Evolutionary conservation across 2,329 filamentous ascomycete genomes (phyloP).

Genomic region (Diplodia sapinea): DNA sequence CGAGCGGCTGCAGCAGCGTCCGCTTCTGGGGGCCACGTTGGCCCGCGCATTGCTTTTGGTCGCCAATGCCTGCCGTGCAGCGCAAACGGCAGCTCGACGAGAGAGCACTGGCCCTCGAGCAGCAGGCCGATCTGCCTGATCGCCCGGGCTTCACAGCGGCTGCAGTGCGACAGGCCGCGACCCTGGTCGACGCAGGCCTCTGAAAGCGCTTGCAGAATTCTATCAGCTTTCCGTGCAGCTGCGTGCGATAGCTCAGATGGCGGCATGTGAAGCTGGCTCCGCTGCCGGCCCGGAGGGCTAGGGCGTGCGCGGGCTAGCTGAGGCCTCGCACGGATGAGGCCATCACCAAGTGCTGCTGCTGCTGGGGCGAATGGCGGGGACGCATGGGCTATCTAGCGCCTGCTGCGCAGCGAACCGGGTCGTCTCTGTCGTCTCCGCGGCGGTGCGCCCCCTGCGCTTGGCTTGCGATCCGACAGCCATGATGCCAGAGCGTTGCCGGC

Average conservation of each 20-base stretch:
- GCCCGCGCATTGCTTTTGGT: slow-evolving; percentile 18
- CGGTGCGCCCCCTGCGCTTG: slow-evolving; percentile 9
- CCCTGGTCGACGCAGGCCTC: slow-evolving; percentile 22
- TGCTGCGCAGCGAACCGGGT: slow-evolving; percentile 15
- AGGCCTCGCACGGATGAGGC: not conserved
- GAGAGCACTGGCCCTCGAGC: slow-evolving; percentile 14
- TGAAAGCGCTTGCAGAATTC: slow-evolving; percentile 29
- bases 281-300: not conserved
- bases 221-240: slow-evolving; percentile 25
- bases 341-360: not conserved
- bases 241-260: slow-evolving; percentile 26
- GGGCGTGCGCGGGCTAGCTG: not conserved
- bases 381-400: slow-evolving; percentile 7
- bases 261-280: slow-evolving; percentile 4
- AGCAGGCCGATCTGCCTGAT: slow-evolving; percentile 22
- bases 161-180: slow-evolving; percentile 23
- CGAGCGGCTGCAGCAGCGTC: not conserved
- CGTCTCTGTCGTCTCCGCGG: not conserved
- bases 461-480: slow-evolving; percentile 14
- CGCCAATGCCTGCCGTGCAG: slow-evolving; percentile 23
- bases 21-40: slow-evolving; percentile 6
- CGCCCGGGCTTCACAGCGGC: slow-evolving; percentile 28
- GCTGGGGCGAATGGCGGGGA: slow-evolving; percentile 10
- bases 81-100: slow-evolving; percentile 24
- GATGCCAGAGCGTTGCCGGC: slow-evolving; percentile 23